Conservation (phyloP, 495 filamentous ascomycete genomes). For the Talaromyces thailandensis region DNA sequence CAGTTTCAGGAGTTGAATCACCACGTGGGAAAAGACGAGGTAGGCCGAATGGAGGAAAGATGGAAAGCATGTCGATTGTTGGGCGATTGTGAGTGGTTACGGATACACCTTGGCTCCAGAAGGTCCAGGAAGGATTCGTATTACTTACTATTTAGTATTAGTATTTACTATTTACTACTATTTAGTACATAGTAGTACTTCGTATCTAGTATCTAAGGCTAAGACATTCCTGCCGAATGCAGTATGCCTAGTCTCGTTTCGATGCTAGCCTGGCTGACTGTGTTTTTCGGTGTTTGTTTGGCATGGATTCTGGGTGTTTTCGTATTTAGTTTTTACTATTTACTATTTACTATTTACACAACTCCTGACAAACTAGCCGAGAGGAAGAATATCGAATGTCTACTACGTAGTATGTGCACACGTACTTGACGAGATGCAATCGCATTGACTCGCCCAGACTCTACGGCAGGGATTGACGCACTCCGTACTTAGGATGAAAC, state of each 20-base stretch:
- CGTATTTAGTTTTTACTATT: too few species aligned
- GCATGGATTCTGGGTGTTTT: too few species aligned
- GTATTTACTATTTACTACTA: too few species aligned
- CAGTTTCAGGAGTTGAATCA: constrained; percentile 1
- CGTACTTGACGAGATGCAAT: neutral
- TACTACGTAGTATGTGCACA: neutral
- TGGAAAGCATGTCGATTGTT: neutral
- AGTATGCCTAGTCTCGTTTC: neutral
- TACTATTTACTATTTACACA: too few species aligned
- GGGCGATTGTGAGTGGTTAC: neutral
- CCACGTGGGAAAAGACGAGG: neutral
- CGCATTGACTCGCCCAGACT: neutral
- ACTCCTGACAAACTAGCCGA: neutral
- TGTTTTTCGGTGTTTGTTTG: neutral
- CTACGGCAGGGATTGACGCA: neutral
- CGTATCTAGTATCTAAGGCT: too few species aligned
- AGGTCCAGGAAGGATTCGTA: neutral
- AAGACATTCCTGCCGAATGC: neutral
- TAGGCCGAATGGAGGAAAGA: neutral
- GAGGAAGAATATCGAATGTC: neutral
- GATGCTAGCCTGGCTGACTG: neutral
- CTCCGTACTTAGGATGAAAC: neutral
- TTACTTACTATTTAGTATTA: neutral
- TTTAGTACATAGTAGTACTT: too few species aligned
- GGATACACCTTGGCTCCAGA: neutral